Conservation (phyloP, 306 rosid species). For the Vigna radiata region DNA sequence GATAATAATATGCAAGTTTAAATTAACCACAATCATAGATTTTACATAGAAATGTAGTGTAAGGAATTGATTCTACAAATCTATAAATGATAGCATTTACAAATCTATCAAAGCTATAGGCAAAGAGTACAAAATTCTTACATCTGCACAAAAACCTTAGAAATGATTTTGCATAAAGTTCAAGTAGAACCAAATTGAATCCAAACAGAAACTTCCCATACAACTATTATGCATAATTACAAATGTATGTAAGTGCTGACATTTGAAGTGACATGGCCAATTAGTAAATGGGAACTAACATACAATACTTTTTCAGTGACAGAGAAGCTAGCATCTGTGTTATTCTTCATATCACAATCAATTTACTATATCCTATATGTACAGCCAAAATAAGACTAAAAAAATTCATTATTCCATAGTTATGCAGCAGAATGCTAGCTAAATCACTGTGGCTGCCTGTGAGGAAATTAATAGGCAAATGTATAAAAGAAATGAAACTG, state of each 20-base stretch:
- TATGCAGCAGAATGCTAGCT: conserved; percentile 39
- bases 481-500: conserved; percentile 23
- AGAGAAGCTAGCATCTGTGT: neutral
- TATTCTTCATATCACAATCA: conserved; percentile 38
- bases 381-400: conserved; percentile 31
- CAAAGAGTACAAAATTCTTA: too few relatives aligned
- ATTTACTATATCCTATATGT: conserved; percentile 35
- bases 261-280: neutral
- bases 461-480: conserved; percentile 32
- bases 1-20: neutral
- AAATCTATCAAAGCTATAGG: too few relatives aligned
- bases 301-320: neutral
- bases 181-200: neutral
- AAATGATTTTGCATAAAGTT: neutral
- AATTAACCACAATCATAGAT: neutral
- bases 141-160: neutral
- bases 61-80: neutral
- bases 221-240: neutral
- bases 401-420: conserved; percentile 23
- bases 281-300: neutral
- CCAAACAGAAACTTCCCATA: neutral
- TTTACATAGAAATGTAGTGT: neutral
- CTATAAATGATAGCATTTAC: neutral
- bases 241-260: neutral
- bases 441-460: conserved; percentile 39